phyloP scores from a whole-genome alignment of 768 basidiomycete species.

The Naganishia randhawae region DNA sequence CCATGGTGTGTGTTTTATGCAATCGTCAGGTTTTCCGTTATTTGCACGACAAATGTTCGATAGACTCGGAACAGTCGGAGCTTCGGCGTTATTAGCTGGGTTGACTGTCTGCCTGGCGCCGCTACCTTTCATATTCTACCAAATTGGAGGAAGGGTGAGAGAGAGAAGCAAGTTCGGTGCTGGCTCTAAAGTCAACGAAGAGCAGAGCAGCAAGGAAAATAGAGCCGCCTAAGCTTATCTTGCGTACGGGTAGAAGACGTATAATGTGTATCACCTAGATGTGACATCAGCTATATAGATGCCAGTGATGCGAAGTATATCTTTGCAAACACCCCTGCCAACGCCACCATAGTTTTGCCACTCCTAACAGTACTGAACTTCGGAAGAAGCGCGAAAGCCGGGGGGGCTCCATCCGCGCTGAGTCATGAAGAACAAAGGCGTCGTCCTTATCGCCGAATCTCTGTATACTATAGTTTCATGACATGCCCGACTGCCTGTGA shows the following conservation, averaged over 20 bases:
- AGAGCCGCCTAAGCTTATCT: background rate
- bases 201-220: background rate
- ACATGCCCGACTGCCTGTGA: no score
- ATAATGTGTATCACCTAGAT: background rate
- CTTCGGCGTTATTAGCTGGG: conserved; percentile 67
- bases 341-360: no score
- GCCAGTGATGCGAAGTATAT: background rate
- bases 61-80: conserved; percentile 64
- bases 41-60: conserved; percentile 59
- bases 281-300: background rate
- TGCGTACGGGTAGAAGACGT: background rate
- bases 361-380: no score
- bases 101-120: conserved; percentile 63
- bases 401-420: background rate
- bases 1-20: conserved; percentile 3
- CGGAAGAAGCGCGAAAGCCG: background rate
- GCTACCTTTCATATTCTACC: conserved; percentile 53
- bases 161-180: conserved; percentile 53
- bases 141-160: conserved; percentile 55
- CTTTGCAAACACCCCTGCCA: no score
- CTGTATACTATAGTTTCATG: no score
- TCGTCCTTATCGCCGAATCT: background rate
- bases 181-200: conserved; percentile 6
- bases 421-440: background rate
- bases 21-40: conserved; percentile 54